These are phyloP conservation scores for Xerocomellus chrysenteron DNA, from an alignment of 768 basidiomycete species.

Conservation along the genomic window DNA sequence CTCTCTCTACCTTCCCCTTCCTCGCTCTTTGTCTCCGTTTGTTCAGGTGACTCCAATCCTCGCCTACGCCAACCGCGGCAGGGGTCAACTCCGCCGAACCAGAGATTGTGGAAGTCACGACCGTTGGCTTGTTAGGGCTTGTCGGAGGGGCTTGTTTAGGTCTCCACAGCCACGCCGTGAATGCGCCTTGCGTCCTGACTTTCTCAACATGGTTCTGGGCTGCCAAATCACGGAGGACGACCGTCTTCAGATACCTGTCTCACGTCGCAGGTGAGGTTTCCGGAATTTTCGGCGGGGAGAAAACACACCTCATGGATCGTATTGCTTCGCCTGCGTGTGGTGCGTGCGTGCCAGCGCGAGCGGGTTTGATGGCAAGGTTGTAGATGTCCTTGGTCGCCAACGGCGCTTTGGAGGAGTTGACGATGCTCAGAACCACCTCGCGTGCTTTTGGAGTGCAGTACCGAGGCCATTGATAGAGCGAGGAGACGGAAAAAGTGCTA, in stretches of 20 bases:
- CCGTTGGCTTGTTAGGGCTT: background rate
- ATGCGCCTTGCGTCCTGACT: slow-evolving; percentile 33
- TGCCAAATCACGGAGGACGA: slow-evolving; percentile 48
- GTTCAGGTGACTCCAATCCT: slow-evolving; percentile 58
- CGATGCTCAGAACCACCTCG: slow-evolving; percentile 20
- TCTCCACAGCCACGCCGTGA: slow-evolving; percentile 45
- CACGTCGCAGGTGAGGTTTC: background rate
- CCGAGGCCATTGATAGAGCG: slow-evolving; percentile 24
- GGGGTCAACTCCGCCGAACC: slow-evolving; percentile 16
- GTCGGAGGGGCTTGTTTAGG: background rate
- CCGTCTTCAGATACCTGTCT: slow-evolving; percentile 53
- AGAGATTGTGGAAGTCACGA: background rate
- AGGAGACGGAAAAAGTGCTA: slow-evolving; percentile 11
- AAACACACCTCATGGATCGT: slow-evolving; percentile 51
- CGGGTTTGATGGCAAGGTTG: slow-evolving; percentile 16
- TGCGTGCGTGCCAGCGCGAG: slow-evolving; percentile 25
- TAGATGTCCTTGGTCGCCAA: slow-evolving; percentile 31
- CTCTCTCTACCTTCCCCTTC: slow-evolving; percentile 43
- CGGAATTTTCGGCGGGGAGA: no score
- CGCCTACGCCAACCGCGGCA: slow-evolving; percentile 33
- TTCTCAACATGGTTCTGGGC: slow-evolving; percentile 44
- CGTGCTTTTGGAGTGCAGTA: slow-evolving; percentile 24
- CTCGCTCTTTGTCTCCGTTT: slow-evolving; percentile 50
- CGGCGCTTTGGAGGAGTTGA: slow-evolving; percentile 22
- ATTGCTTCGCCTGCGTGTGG: slow-evolving; percentile 48